These are phyloP conservation scores for Tricholomella constricta DNA, from an alignment of 768 basidiomycete genomes.

Conservation along the genomic window DNA sequence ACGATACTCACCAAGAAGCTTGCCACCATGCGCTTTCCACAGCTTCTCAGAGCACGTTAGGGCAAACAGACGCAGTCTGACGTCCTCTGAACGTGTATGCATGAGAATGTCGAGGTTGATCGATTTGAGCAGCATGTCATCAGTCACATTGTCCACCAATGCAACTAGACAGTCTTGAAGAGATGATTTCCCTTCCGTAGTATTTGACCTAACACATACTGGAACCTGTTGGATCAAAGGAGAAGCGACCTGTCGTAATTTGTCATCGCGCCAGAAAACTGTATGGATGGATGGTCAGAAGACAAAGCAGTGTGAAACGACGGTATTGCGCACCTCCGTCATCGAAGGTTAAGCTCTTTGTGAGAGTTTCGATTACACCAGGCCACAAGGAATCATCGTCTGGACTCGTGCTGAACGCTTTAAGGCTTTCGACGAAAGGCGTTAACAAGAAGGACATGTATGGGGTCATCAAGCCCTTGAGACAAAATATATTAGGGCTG, in stretches of 20 bases:
- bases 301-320: neutral
- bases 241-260: slow-evolving; percentile 60
- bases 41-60: slow-evolving; percentile 67
- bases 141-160: slow-evolving; percentile 52
- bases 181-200: slow-evolving; percentile 37
- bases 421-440: slow-evolving; percentile 65
- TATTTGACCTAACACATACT: slow-evolving; percentile 42
- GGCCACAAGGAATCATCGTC: slow-evolving; percentile 59
- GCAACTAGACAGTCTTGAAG: slow-evolving; percentile 56
- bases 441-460: slow-evolving; percentile 81
- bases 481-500: neutral
- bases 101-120: slow-evolving; percentile 85
- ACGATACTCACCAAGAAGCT: slow-evolving; percentile 61
- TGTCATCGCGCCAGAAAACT: slow-evolving; percentile 93
- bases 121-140: slow-evolving; percentile 70
- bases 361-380: slow-evolving; percentile 58
- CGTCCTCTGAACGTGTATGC: slow-evolving; percentile 86
- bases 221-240: slow-evolving; percentile 69
- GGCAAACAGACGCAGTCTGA: slow-evolving; percentile 67
- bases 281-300: neutral
- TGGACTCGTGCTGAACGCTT: slow-evolving; percentile 41
- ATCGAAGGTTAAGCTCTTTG: slow-evolving; percentile 73
- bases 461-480: slow-evolving; percentile 82
- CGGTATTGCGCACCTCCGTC: slow-evolving; percentile 65
- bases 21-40: slow-evolving; percentile 77